These are phyloP conservation scores for Datura wrightii DNA, from an alignment of 257 asterid species.

Conservation along the genomic window DNA sequence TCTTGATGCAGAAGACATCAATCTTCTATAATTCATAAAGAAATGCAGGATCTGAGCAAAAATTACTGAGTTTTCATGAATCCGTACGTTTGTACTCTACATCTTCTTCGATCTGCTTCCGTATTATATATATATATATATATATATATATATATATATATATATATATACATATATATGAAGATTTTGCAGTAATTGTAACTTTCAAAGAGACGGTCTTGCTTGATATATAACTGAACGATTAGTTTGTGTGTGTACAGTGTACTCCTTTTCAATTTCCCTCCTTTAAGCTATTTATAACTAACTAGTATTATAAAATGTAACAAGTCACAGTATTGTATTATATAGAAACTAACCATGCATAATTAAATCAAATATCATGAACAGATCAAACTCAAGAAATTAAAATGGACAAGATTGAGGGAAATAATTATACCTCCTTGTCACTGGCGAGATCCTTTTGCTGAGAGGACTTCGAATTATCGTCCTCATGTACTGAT, in stretches of 20 bases:
- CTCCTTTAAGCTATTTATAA: background rate
- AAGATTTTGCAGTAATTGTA: background rate
- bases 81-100: background rate
- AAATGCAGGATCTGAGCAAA: background rate
- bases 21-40: background rate
- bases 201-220: background rate
- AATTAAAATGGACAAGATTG: background rate
- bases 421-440: constrained; percentile 35
- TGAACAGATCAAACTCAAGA: background rate
- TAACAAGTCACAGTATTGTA: background rate
- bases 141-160: background rate
- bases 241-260: background rate
- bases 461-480: constrained; percentile 39
- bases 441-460: constrained; percentile 38
- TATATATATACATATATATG: background rate
- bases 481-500: constrained; percentile 35
- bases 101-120: background rate
- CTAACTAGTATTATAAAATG: background rate
- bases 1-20: background rate
- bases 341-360: background rate
- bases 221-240: background rate
- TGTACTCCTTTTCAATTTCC: background rate
- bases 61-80: background rate
- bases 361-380: background rate
- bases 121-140: background rate